A percentile compares a stretch with the other conserved stretches of the same genome.
phyloP scores from a whole-genome alignment of 208 protist genomes.

The Endotrypanum monterogeii region DNA sequence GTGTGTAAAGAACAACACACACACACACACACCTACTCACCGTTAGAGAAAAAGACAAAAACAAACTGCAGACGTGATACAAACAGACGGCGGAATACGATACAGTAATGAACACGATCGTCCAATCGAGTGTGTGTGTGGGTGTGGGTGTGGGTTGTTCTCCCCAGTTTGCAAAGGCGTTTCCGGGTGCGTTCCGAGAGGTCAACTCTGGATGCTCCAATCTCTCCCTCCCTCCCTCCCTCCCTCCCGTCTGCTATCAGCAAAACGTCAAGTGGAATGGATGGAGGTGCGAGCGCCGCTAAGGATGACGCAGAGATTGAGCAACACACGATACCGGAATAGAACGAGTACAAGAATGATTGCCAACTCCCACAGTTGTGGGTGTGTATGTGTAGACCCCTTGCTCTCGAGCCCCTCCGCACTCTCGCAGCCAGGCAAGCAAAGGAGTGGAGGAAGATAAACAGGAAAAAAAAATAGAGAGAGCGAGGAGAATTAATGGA shows the following conservation, averaged over 20 bases:
- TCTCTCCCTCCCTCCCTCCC: background rate
- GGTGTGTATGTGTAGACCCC: background rate
- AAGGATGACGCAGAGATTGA: background rate
- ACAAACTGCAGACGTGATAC: too few relatives aligned
- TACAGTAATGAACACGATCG: too few relatives aligned
- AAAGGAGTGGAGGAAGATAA: background rate
- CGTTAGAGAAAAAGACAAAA: background rate
- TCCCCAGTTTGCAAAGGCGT: too few relatives aligned
- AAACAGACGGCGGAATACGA: too few relatives aligned
- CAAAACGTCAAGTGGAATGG: background rate
- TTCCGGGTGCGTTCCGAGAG: too few relatives aligned
- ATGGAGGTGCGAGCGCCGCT: background rate
- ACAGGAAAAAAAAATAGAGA: too few relatives aligned
- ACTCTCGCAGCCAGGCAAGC: background rate
- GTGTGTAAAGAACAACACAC: background rate
- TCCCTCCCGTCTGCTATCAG: background rate
- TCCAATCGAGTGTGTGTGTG: too few relatives aligned
- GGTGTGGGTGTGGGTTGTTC: too few relatives aligned
- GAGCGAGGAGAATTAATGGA: too few relatives aligned
- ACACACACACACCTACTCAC: background rate
- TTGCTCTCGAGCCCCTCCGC: background rate
- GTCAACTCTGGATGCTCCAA: too few relatives aligned
- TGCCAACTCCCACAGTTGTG: background rate
- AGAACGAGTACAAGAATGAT: background rate
- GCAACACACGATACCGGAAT: background rate